Base-by-base conservation (phyloP, 306 rosid genomes). In the Vigna nakashimae region DNA sequence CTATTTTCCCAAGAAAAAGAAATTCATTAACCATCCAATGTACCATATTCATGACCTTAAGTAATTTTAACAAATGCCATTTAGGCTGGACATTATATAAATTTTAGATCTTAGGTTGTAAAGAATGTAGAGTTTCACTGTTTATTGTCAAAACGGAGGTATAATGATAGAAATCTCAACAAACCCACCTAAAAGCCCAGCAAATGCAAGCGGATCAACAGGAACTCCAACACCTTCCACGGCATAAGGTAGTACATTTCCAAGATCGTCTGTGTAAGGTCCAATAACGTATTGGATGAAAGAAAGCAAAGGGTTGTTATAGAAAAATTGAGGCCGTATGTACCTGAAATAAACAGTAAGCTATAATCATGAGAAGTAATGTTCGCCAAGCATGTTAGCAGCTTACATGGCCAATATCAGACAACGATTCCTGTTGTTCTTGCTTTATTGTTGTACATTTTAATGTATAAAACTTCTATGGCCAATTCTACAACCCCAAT, bases 181-280 rank as follows among this genome's bases (percentile, higher is more conserved):
- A 76, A 36, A 53, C 50, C 40, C 62, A 91, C 98, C 97, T 83
- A 94, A 84, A 72, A 94, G 96, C 46, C 98, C 98, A 20, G 98
- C 97, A 80, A 94, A 94, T 68, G 98, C 96, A 73, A 94, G 96
- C 28, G 98, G 98, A 79, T 94, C 98, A 49, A 92, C 97, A 12
- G 98, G 98, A 82, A 94, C 98, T 78, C 98, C 97, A 36, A 92
- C 98, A 48, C 98, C 98, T 83, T 94, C 98, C 49, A 90, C 97
- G 0, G 98, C 98, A 82, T 94, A 89, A 3, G 98, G 98, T 62
- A 94, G 60, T 65, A 94, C 98, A 83, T 92, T 94, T 65, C 98
- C 98, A 62, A 94, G 96, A 85, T 94, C 98, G 70, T 94, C 98
- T 2, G 94, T 26, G 72, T 94, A 94, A 16, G 98, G 98, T 22